Evolutionary conservation across 768 basidiomycete genomes (phyloP), one percentile per base, ranked within the genome.

Genomic region (Agrocybe chaxingu): DNA sequence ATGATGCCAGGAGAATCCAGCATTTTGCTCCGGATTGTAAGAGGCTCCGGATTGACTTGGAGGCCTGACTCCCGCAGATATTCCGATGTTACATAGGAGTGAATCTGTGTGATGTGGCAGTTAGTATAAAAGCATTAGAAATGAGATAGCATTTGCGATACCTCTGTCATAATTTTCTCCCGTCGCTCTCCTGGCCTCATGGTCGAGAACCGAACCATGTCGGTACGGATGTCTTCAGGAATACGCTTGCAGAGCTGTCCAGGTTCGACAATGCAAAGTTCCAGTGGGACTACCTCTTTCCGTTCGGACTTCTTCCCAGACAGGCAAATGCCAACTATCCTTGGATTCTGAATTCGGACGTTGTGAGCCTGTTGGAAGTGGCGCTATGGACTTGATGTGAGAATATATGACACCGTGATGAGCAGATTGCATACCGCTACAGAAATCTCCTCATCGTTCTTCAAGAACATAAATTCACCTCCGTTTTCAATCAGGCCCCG

Each of bases 171-270:
- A 36, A 81, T 82, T 3, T 67, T 61, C 0, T 61, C 56, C 5
- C 78, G 62, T 3, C 81, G 70, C 0, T 65, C 70, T 1, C 52
- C 47, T 0, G 82, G 83, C 18, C 61, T 74, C 53, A 76, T 64
- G 0, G 76, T 76, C 0, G 81, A 68, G 43, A 82, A 82, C 1
- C 66, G 67, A 0, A 83, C 73, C 55, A 79, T 76, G 0, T 62
- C 62, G 5, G 63, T 36, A 54, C 71, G 54, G 2, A 65, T 47
- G 7, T 72, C 64, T 0, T 70, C 69, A 0, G 74, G 73, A 0
- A 83, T 51, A 50, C 70, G 68, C 46, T 63, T 77, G 56, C 70
- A 82, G 0, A 81, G 57, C 47, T 85, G 83, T 2, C 78, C 73
- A 0, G 71, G 66, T 3, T 70, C 55, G 8, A 85, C 52, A 0